These are phyloP conservation scores for Corynespora cassiicola DNA, from an alignment of 2,329 filamentous ascomycete genomes.

Conservation along the genomic window DNA sequence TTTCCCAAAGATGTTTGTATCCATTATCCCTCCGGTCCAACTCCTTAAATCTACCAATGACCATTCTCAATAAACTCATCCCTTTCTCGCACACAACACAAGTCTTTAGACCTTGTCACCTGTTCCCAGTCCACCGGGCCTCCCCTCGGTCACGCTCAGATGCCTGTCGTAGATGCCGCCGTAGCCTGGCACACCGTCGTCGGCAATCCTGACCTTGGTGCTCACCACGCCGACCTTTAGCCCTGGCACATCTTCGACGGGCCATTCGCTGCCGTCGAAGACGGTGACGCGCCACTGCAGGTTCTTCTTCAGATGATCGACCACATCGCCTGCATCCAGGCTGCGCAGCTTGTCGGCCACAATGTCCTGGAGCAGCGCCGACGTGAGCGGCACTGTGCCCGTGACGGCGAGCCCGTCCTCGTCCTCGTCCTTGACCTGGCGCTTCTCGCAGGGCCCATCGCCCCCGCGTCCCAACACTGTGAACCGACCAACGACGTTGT, in stretches of 20 bases:
- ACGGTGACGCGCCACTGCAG: slow-evolving; percentile 17
- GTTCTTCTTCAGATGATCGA: slow-evolving; percentile 24
- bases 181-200: slow-evolving; percentile 15
- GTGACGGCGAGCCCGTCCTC: slow-evolving; percentile 34
- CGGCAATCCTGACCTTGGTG: slow-evolving; percentile 12
- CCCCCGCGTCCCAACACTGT: slow-evolving; percentile 35
- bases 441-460: slow-evolving; percentile 37
- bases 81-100: no score
- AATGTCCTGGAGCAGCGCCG: slow-evolving; percentile 29
- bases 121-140: slow-evolving; percentile 8
- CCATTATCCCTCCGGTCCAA: no score
- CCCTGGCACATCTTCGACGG: slow-evolving; percentile 11
- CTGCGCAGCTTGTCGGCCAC: slow-evolving; percentile 22
- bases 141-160: slow-evolving; percentile 15
- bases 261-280: slow-evolving; percentile 14
- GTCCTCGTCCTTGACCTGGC: slow-evolving; percentile 34
- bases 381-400: slow-evolving; percentile 31
- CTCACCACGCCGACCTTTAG: slow-evolving; percentile 17
- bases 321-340: slow-evolving; percentile 25
- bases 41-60: no score
- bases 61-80: no score
- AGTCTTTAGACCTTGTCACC: slow-evolving; percentile 11
- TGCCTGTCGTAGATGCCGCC: slow-evolving; percentile 11
- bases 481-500: slow-evolving; percentile 44
- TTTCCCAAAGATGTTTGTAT: no score